Percentiles rank a stretch among this genome's conserved stretches.
Conservation (phyloP, 805 yeast species). For the Jamesozyma spencerorum region DNA sequence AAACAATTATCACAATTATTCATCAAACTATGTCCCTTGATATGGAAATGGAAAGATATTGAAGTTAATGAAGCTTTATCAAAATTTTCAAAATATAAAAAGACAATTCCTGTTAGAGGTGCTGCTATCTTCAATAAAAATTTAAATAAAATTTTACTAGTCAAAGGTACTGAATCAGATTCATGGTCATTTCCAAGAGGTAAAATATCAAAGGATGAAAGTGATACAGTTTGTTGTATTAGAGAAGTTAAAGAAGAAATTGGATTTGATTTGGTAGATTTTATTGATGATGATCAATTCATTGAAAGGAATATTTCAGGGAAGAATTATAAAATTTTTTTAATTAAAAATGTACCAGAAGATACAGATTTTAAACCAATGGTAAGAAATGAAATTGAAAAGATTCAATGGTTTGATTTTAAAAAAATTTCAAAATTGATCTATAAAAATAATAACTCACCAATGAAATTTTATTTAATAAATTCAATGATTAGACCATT, state of each 20-base stretch:
- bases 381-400: slow-evolving; percentile 80
- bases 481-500: slow-evolving; percentile 35
- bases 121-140: slow-evolving; percentile 74
- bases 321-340: slow-evolving; percentile 75
- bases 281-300: slow-evolving; percentile 58
- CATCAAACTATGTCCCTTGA: slow-evolving; percentile 58
- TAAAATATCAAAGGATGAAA: slow-evolving; percentile 86
- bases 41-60: slow-evolving; percentile 72
- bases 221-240: slow-evolving; percentile 79
- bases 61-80: slow-evolving; percentile 66
- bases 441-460: slow-evolving; percentile 21
- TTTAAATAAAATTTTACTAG: slow-evolving; percentile 63
- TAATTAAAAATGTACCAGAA: slow-evolving; percentile 71
- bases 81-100: slow-evolving; percentile 75
- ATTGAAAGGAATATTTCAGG: slow-evolving; percentile 75
- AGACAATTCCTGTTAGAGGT: slow-evolving; percentile 91
- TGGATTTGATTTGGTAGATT: slow-evolving; percentile 71
- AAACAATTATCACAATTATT: slow-evolving; percentile 63
- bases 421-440: slow-evolving; percentile 33
- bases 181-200: slow-evolving; percentile 97
- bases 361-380: slow-evolving; percentile 65
- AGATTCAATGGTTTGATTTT: slow-evolving; percentile 70
- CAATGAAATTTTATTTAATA: slow-evolving; percentile 31
- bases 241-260: slow-evolving; percentile 92
- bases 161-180: slow-evolving; percentile 73